Evolutionary conservation across 257 asterid species (phyloP), one percentile per base, ranked within the genome.

Genomic region (Phtheirospermum japonicum): DNA sequence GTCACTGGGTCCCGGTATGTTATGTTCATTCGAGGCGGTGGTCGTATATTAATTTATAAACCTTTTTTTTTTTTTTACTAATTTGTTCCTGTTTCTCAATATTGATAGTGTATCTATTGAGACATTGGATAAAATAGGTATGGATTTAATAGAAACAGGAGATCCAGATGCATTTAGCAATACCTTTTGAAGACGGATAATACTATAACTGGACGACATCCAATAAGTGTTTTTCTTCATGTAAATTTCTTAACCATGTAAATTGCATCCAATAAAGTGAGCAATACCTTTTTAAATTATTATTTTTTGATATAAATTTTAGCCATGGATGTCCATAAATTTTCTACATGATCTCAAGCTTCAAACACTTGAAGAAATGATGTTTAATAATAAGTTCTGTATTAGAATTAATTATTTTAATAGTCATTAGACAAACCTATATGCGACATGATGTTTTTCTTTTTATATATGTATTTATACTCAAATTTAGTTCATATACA

Each of bases 1-100:
- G 99, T 84, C 99, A 92, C 72, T 92, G 99, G 99, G 99, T 76
- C 97, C 45, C 81, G 99, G 99, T 89, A 87, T 66, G 59, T 56
- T 68, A 77, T 58, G 12, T 68, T 50, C 39, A 3, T 23, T 1
- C 28, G 3, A 23, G 28, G 5, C 14, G 60, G 43, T 36, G 55
- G 43, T 54, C n/a, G 32, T 6, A 31, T 43, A 33, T 19, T 36
- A 45, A n/a, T n/a, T 20, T 51, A 9, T 64, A 9, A 16, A 31
- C 48, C n/a, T n/a, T n/a, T n/a, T n/a, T n/a, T n/a, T 14, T 31
- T 60, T 31, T 30, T 30, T 62, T 34, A 20, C 61, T 16, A 31
- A 42, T 28, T 4, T 7, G 11, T 55, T 37, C 55, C 31, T 42
- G 8, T 0, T 2, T 42, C 49, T 16, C 17, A 42, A 42, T 13